Evolutionary conservation across 768 basidiomycete genomes (phyloP).

Genomic region (Solioccasus polychromus): DNA sequence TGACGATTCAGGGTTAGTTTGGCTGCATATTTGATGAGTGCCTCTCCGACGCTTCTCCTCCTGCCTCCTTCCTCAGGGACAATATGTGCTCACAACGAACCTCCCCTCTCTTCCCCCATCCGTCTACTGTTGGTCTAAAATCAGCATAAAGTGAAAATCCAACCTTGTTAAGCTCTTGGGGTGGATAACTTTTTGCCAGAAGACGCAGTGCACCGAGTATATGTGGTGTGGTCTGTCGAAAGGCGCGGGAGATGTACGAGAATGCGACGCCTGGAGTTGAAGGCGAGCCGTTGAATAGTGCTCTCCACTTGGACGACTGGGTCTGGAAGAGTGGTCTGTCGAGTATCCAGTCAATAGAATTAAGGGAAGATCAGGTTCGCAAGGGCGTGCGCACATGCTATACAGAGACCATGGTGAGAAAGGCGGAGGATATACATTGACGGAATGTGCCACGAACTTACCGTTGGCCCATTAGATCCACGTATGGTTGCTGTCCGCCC

Average conservation of each 20-base stretch:
- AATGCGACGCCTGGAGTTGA: constrained; percentile 74
- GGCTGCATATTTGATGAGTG: constrained; percentile 1
- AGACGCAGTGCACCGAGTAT: constrained; percentile 76
- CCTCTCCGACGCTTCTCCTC: constrained; percentile 12
- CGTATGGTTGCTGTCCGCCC: constrained; percentile 73
- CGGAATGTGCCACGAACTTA: constrained; percentile 23
- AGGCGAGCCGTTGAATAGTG: constrained; percentile 68
- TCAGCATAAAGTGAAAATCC: constrained; percentile 83
- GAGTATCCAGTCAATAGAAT: constrained; percentile 5
- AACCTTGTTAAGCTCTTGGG: constrained; percentile 55
- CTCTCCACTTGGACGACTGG: constrained; percentile 73
- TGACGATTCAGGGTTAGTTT: constrained; percentile 11
- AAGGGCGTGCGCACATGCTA: constrained; percentile 39
- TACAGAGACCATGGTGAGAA: not conserved
- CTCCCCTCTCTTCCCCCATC: constrained; percentile 84
- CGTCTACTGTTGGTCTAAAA: constrained; percentile 78
- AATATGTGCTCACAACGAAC: constrained; percentile 71
- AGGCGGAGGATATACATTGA: not conserved
- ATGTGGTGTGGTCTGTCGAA: constrained; percentile 76
- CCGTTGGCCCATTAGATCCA: constrained; percentile 82
- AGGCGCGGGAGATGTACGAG: constrained; percentile 75
- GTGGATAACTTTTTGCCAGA: constrained; percentile 57
- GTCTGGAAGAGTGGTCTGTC: constrained; percentile 77
- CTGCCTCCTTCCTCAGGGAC: constrained; percentile 42
- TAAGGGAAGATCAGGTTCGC: not conserved